A percentile compares a stretch with the other conserved stretches of the same genome.
Conservation (phyloP, 495 filamentous ascomycete genomes). For the Sporormia fimetaria region DNA sequence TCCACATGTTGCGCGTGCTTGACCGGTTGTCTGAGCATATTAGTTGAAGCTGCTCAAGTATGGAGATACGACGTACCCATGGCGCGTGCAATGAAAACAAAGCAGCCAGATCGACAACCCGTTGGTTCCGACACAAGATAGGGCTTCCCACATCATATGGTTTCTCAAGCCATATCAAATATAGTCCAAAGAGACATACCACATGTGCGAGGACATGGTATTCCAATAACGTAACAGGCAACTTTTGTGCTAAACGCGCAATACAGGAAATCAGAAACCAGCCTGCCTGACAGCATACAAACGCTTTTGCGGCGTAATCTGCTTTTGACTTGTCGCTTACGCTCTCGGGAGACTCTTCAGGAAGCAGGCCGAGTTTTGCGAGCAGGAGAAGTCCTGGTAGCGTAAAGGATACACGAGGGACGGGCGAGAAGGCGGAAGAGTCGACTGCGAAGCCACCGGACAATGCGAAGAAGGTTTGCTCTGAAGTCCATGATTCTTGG, state of each 20-base stretch:
- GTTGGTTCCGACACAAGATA: conserved; percentile 2
- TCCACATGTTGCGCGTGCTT: too few relatives aligned
- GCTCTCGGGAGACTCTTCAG: conserved; percentile 9
- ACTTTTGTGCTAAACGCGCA: conserved; percentile 18
- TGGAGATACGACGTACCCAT: neutral
- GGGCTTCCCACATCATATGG: conserved; percentile 26
- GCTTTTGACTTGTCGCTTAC: conserved; percentile 32
- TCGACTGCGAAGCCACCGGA: conserved; percentile 15
- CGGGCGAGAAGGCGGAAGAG: conserved; percentile 3
- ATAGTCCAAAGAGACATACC: conserved; percentile 33
- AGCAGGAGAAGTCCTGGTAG: conserved; percentile 21
- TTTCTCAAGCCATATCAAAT: conserved; percentile 34
- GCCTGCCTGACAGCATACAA: conserved; percentile 31
- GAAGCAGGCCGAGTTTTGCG: conserved; percentile 17
- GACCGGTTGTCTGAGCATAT: neutral
- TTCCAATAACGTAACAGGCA: conserved; percentile 33
- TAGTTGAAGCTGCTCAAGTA: neutral
- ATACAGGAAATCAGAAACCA: conserved; percentile 34
- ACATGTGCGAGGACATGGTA: conserved; percentile 31
- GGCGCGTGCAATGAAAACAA: conserved; percentile 2
- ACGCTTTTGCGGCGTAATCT: conserved; percentile 28
- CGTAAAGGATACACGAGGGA: conserved; percentile 20
- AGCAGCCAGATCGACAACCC: conserved; percentile 9
- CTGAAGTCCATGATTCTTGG: conserved; percentile 20
- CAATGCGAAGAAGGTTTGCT: conserved; percentile 19